Base-by-base conservation (phyloP, 1,139 yeast genomes). In the Yamadazyma friedrichii region DNA sequence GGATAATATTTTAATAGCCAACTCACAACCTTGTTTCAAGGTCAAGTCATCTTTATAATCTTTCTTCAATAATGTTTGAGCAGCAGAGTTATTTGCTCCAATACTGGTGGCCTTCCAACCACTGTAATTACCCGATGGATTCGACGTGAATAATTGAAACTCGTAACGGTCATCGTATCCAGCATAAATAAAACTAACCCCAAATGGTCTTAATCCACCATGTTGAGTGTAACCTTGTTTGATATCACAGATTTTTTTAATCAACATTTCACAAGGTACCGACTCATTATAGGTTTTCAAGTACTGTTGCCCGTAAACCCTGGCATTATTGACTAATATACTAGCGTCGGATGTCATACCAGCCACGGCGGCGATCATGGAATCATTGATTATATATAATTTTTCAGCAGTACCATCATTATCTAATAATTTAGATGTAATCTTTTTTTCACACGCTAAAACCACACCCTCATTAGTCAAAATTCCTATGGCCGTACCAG, bases 101-200 rank as follows among this genome's bases (percentile, higher is more conserved):
- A 93, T 93, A 55, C 91, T 80, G 33, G 97, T 91, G 35, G 98
- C 98, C 64, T 87, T 89, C 99, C 99, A 94, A 22, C 98, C 98
- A 30, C 95, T 82, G 62, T 89, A 94, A 66, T 94, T 94, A 29
- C 99, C 99, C 0, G 96, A 86, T 11, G 99, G 99, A 61, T 94
- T 93, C 15, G 96, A 86, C 15, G 96, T 91, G 66, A 85, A 94
- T 52, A 94, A 74, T 65, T 94, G 98, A 72, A 85, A 93, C 38
- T 91, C 88, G 55, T 84, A 85, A 55, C 88, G 71, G 44, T 88
- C 94, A 61, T 94, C 98, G 61, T 84, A 86, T 4, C 99, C 99
- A 9, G 98, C 98, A 59, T 88, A 93, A 49, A 94, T 79, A 67
- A 94, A 89, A 46, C 96, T 86, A 35, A 93, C 98, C 54, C 99